A percentile compares a stretch with the other conserved stretches of the same genome.
Evolutionary conservation across 345 rosid genomes (phyloP).

Genomic region (Brassica cretica): DNA sequence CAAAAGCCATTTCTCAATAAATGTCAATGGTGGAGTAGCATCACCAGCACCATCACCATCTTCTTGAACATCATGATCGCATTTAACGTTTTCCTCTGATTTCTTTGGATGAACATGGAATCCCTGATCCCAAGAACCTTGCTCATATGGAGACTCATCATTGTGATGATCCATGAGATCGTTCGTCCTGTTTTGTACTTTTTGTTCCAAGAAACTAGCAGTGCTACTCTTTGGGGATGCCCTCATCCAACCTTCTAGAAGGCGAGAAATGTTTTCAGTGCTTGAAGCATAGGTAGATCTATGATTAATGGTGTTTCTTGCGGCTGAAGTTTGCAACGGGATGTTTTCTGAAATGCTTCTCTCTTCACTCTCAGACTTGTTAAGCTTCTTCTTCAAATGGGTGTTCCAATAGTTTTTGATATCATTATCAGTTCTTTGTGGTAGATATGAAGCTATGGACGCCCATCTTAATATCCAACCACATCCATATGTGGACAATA

Average conservation of each 20-base stretch:
- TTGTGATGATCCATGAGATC: conserved; percentile 11
- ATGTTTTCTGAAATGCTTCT: conserved; percentile 39
- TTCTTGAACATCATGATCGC: conserved; percentile 33
- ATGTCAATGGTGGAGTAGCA: conserved; percentile 61
- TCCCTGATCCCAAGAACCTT: conserved; percentile 33
- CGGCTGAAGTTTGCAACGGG: conserved; percentile 24
- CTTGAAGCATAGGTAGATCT: conserved; percentile 77
- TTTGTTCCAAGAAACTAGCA: conserved; percentile 14
- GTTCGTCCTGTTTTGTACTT: conserved; percentile 17
- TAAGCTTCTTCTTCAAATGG: conserved; percentile 96
- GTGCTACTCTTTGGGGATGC: conserved; percentile 51
- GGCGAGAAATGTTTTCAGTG: conserved; percentile 87
- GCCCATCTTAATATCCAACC: conserved; percentile 73
- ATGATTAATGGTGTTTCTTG: conserved; percentile 32
- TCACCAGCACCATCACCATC: conserved; percentile 33
- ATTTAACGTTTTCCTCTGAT: conserved; percentile 23
- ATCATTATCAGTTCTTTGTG: conserved; percentile 93
- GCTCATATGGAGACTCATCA: conserved; percentile 18
- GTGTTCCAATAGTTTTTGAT: conserved; percentile 99
- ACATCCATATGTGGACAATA: not conserved
- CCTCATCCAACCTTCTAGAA: conserved; percentile 90
- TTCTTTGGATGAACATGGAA: conserved; percentile 14
- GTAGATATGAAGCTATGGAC: conserved; percentile 97
- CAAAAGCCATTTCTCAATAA: conserved; percentile 95
- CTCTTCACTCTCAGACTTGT: conserved; percentile 48